Conservation (phyloP, 2,329 filamentous ascomycete genomes). For the Aureobasidium sp. region DNA sequence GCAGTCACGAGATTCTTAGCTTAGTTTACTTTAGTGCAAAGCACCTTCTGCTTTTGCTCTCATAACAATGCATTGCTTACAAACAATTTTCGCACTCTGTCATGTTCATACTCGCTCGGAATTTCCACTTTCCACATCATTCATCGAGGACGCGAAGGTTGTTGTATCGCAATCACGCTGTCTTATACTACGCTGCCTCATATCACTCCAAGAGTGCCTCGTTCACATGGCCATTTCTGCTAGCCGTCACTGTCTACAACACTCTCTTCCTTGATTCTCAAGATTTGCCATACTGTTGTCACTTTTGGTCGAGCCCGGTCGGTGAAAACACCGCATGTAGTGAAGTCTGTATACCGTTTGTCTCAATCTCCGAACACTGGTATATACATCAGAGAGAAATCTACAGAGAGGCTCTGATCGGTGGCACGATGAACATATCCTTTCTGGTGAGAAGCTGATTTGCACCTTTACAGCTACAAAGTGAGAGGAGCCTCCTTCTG, state of each 20-base stretch:
- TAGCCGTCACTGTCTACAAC: not conserved
- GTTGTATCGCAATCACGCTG: not conserved
- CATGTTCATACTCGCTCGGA: not conserved
- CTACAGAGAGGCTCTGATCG: too few relatives aligned
- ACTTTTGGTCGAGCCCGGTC: not conserved
- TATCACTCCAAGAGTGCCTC: not conserved
- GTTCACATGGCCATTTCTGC: not conserved
- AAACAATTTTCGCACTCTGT: not conserved
- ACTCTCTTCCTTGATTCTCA: too few relatives aligned
- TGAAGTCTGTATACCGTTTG: not conserved
- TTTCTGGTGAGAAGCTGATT: not conserved
- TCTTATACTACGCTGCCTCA: not conserved
- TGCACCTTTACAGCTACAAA: not conserved
- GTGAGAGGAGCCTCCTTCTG: not conserved
- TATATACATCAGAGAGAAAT: not conserved
- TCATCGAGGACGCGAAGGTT: not conserved
- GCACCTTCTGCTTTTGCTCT: not conserved
- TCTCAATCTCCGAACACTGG: not conserved
- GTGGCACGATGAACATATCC: not conserved
- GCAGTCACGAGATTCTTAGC: not conserved
- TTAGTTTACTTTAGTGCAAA: not conserved
- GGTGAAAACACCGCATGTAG: not conserved
- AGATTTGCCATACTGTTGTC: too few relatives aligned
- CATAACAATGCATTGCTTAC: not conserved
- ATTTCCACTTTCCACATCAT: rapidly evolving